Conservation (phyloP, 1,139 yeast genomes). For the Sugiyamaella grinbergsii region DNA sequence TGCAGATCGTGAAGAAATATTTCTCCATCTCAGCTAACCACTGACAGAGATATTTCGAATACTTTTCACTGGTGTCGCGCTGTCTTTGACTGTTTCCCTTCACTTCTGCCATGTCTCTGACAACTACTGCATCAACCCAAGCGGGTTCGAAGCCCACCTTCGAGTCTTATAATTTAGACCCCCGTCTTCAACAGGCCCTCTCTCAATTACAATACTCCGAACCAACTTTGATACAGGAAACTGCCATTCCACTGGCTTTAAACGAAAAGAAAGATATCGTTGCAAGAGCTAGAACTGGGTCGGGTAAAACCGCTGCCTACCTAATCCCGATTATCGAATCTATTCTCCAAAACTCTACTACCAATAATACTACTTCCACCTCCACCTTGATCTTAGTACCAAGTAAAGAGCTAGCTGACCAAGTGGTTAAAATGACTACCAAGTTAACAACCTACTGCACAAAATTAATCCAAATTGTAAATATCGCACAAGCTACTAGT, state of each 20-base stretch:
- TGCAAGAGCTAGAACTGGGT: slow-evolving; percentile 87
- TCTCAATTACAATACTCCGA: slow-evolving; percentile 69
- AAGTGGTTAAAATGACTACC: slow-evolving; percentile 71
- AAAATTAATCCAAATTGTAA: slow-evolving; percentile 63
- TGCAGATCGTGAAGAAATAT: slow-evolving; percentile 4
- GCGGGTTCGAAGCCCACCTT: slow-evolving; percentile 20
- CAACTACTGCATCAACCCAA: background rate
- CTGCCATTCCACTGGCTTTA: slow-evolving; percentile 88
- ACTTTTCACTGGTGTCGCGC: background rate
- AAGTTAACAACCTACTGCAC: slow-evolving; percentile 72
- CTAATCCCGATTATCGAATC: slow-evolving; percentile 74
- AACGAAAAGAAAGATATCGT: slow-evolving; percentile 84
- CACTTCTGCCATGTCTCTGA: background rate
- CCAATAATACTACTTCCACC: slow-evolving; percentile 11
- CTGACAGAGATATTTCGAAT: background rate
- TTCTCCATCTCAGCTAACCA: background rate
- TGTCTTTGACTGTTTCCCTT: background rate
- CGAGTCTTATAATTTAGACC: slow-evolving; percentile 55
- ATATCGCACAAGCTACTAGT: slow-evolving; percentile 71
- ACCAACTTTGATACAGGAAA: slow-evolving; percentile 89
- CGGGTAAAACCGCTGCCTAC: slow-evolving; percentile 89
- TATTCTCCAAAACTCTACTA: slow-evolving; percentile 47
- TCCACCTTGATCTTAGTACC: slow-evolving; percentile 73
- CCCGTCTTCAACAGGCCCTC: slow-evolving; percentile 81
- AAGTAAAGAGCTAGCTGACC: slow-evolving; percentile 81